A percentile compares a stretch with the other conserved stretches of the same genome.
Evolutionary conservation across 805 yeast species (phyloP).

Genomic region (Sungouiella blattae): DNA sequence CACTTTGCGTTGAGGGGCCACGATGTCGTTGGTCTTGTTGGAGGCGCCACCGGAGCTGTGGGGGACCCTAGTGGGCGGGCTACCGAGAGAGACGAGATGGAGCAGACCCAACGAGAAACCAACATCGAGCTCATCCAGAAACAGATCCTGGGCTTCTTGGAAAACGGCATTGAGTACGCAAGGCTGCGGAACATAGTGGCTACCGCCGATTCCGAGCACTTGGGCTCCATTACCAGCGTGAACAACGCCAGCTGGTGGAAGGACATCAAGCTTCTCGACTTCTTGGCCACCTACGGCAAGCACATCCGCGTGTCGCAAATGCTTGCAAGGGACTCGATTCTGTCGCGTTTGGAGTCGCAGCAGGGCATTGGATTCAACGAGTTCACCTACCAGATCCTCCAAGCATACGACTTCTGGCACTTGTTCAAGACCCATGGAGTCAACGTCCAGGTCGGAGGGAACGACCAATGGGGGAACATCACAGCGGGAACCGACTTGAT

Average conservation of each 20-base stretch:
- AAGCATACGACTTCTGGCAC: constrained; percentile 91
- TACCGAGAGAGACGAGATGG: constrained; percentile 67
- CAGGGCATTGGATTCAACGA: constrained; percentile 90
- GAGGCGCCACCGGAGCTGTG: constrained; percentile 93
- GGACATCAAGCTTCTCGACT: constrained; percentile 68
- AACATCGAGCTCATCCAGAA: constrained; percentile 58
- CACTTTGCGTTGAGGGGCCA: constrained; percentile 88
- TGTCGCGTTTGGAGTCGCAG: constrained; percentile 62
- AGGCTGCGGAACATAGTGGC: constrained; percentile 41
- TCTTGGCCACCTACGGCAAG: constrained; percentile 71
- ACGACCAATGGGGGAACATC: constrained; percentile 98
- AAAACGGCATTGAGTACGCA: constrained; percentile 62
- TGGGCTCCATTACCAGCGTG: constrained; percentile 41
- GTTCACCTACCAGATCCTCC: constrained; percentile 87
- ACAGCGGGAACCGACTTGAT: constrained; percentile 93
- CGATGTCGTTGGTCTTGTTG: constrained; percentile 76
- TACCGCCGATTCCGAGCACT: constrained; percentile 5
- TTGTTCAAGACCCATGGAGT: constrained; percentile 58
- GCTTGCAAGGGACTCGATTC: constrained; percentile 86
- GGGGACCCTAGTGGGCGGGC: constrained; percentile 96
- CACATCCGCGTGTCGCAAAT: constrained; percentile 79
- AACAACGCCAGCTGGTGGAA: constrained; percentile 90
- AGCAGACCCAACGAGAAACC: constrained; percentile 42
- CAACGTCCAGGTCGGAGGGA: constrained; percentile 85
- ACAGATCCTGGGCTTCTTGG: constrained; percentile 63